Percentiles rank a stretch among this genome's conserved stretches.
Evolutionary conservation across 2,329 filamentous ascomycete species (phyloP).

Genomic region (Microcyclospora pomicola): DNA sequence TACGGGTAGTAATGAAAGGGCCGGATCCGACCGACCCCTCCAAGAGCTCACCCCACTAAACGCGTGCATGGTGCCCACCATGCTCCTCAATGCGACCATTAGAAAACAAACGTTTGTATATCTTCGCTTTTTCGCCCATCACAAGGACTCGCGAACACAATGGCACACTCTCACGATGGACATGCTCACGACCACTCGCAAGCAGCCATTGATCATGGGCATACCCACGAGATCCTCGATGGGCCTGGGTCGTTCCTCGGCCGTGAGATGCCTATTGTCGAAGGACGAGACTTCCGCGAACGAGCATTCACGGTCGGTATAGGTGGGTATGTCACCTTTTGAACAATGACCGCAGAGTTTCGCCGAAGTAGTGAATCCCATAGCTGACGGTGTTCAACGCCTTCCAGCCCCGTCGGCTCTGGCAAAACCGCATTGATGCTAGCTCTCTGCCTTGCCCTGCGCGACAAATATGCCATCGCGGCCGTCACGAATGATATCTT

Average conservation of each 20-base stretch:
- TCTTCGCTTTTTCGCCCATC: no score
- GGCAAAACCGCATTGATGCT: conserved; percentile 98
- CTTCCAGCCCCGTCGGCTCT: conserved; percentile 71
- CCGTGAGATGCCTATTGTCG: conserved; percentile 85
- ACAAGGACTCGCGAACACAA: no score
- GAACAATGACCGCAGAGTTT: background rate
- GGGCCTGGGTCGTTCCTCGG: conserved; percentile 81
- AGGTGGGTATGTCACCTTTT: conserved; percentile 55
- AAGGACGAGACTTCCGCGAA: conserved; percentile 75
- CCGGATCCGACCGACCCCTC: no score
- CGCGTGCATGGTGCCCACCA: no score
- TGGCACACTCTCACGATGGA: conserved; percentile 34
- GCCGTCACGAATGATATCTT: conserved; percentile 99
- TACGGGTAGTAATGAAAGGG: no score
- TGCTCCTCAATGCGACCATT: no score
- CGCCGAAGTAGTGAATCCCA: background rate
- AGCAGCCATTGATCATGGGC: conserved; percentile 59
- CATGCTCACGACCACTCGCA: conserved; percentile 29
- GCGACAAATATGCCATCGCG: conserved; percentile 70
- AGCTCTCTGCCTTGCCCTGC: conserved; percentile 72
- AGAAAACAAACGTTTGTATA: no score
- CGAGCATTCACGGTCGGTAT: conserved; percentile 95
- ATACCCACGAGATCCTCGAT: conserved; percentile 89
- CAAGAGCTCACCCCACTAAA: no score
- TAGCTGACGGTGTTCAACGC: no score